These are phyloP conservation scores for Microstegium vimineum DNA, from an alignment of 176 grass and related monocot genomes.

Conservation along the genomic window DNA sequence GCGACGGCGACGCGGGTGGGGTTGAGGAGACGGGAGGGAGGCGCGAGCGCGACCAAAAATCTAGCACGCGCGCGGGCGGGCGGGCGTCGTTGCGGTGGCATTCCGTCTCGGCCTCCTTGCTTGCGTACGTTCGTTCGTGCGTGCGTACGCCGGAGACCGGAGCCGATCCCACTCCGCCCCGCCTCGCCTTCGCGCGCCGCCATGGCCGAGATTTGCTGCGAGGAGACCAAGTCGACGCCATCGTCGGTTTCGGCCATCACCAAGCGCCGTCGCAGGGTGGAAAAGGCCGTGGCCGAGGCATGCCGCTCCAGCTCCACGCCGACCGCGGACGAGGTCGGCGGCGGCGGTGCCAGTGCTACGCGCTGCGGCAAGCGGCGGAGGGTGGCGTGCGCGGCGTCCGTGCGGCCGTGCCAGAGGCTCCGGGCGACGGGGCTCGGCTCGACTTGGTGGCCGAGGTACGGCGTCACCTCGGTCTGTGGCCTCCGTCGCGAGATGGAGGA, in stretches of 20 bases:
- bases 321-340: neutral
- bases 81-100: neutral
- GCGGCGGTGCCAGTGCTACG: neutral
- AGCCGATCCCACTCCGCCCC: neutral
- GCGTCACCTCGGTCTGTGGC: conserved; percentile 48
- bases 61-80: neutral
- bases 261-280: neutral
- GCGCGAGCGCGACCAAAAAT: neutral
- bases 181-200: neutral
- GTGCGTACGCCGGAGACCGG: neutral
- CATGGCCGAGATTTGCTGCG: conserved; percentile 67
- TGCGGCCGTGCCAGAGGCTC: neutral
- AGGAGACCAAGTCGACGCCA: conserved; percentile 30
- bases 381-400: conserved; percentile 8
- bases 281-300: neutral
- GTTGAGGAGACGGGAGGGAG: neutral
- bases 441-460: conserved; percentile 37
- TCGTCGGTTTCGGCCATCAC: neutral
- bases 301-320: neutral
- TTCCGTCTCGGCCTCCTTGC: neutral
- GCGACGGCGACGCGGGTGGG: conserved; percentile 25
- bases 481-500: conserved; percentile 62
- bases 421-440: neutral
- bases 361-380: conserved; percentile 30
- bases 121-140: neutral